Evolutionary conservation across 2,329 filamentous ascomycete genomes (phyloP), one percentile per base, ranked within the genome.

Genomic region (Paracoccidioides brasiliensis): DNA sequence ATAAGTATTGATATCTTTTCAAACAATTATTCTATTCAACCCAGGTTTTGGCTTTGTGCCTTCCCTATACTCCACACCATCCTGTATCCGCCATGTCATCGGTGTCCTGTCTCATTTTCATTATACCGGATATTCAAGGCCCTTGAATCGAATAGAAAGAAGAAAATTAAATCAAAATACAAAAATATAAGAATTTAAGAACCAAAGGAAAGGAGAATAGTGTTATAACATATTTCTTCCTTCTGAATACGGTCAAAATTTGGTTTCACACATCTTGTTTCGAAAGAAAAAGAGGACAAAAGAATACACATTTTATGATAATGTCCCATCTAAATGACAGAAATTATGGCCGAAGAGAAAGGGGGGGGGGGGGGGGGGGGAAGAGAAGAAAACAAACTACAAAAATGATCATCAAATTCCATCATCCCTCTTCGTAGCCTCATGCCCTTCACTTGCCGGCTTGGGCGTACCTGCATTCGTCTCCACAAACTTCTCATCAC

Each of bases 381-480:
- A 49, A 57, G 58, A 58, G 43, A 38, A 55, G 48, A 56, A 57
- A 48, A 15, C 37, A 32, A 32, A 41, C 42, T 32, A 42, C n/a
- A 53, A 46, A 22, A n/a, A 54, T 54, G 57, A 52, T 54, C 53
- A 59, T 57, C 55, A 51, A 30, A 32, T 12, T 38, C 22, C 43
- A 32, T 54, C 57, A 44, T 42, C 52, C 61, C 65, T 67, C 58
- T 70, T 64, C 55, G 74, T 76, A 12, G 74, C 74, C 60, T 75
- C 74, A 55, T 73, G 71, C 8, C 68, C 72, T 58, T 76, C 74
- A 51, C 73, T 76, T 33, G 72, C 74, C 15, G 74, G 74, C 57
- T 72, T 74, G 1, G 74, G 68, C 58, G 72, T 69, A 22, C 65
- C 67, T 46, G 69, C 66, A 12, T 66, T 64, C 52, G 66, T 62